phyloP scores from a whole-genome alignment of 192 early-diverging fungal species.

The Rhizophagus sp. region DNA sequence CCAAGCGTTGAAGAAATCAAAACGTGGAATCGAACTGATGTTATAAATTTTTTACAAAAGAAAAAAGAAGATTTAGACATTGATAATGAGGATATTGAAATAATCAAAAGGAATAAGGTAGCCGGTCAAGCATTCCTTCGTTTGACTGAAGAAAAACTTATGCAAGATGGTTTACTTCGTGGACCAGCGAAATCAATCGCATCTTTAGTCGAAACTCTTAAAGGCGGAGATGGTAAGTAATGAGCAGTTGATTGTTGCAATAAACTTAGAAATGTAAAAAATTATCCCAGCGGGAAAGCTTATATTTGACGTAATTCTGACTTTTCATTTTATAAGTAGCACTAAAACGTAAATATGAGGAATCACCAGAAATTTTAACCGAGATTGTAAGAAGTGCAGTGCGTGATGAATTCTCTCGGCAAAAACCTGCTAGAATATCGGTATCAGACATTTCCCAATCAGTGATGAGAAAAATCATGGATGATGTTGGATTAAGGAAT shows the following conservation, averaged over 20 bases:
- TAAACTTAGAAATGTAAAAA: constrained; percentile 2
- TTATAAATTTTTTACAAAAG: constrained; percentile 11
- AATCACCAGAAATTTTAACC: background rate
- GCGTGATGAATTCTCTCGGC: constrained; percentile 7
- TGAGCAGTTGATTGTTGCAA: constrained; percentile 11
- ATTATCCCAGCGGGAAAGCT: background rate
- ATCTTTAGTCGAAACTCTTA: constrained; percentile 12
- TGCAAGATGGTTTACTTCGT: no score
- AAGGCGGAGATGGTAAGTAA: constrained; percentile 22
- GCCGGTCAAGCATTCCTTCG: constrained; percentile 8
- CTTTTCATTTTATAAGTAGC: constrained; percentile 16
- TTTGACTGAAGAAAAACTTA: constrained; percentile 15
- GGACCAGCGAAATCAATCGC: constrained; percentile 22
- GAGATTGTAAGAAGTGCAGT: constrained; percentile 5
- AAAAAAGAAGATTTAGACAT: background rate
- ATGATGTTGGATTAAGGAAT: constrained; percentile 5
- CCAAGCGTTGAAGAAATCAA: constrained; percentile 26
- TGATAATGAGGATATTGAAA: background rate
- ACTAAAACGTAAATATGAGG: constrained; percentile 27
- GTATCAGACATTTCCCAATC: constrained; percentile 17
- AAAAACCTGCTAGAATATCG: background rate
- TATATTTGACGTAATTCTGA: background rate
- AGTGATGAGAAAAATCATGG: constrained; percentile 12
- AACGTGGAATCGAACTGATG: background rate
- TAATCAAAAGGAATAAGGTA: background rate